These are phyloP conservation scores for Salix arbutifolia DNA, from an alignment of 345 rosid genomes.

Conservation along the genomic window DNA sequence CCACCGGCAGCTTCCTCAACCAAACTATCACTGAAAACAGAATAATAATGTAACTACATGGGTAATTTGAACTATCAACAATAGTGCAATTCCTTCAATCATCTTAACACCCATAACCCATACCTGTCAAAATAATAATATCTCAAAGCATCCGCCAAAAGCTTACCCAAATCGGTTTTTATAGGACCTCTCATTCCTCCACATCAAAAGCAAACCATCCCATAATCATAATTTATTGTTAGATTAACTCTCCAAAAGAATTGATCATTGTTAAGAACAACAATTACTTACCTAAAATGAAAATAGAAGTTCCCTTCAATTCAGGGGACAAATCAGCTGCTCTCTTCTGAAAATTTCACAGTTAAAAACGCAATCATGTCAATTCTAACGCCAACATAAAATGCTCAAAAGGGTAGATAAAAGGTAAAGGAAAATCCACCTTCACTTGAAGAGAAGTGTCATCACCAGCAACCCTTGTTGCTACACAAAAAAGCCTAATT, in stretches of 20 bases:
- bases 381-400: constrained; percentile 1
- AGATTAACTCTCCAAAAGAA: not conserved
- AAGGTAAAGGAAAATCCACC: constrained; percentile 17
- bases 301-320: constrained; percentile 76
- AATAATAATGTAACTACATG: not conserved
- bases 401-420: not conserved
- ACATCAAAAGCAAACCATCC: constrained; percentile 16
- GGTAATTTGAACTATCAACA: not conserved
- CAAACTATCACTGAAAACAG: constrained; percentile 61
- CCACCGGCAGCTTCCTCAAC: constrained; percentile 85
- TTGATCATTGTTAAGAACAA: not conserved
- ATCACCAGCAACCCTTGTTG: constrained; percentile 25
- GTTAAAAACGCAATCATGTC: constrained; percentile 26
- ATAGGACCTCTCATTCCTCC: constrained; percentile 62
- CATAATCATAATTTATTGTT: not conserved
- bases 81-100: not conserved
- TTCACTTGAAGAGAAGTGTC: constrained; percentile 33
- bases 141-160: constrained; percentile 60
- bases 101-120: not conserved
- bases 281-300: constrained; percentile 62
- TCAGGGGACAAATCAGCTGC: constrained; percentile 55
- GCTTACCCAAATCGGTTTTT: constrained; percentile 54
- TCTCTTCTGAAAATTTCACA: constrained; percentile 48
- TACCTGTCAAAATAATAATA: constrained; percentile 88
- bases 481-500: constrained; percentile 1